phyloP scores from a whole-genome alignment of 257 asterid genomes.

The Craterostigma plantagineum region DNA sequence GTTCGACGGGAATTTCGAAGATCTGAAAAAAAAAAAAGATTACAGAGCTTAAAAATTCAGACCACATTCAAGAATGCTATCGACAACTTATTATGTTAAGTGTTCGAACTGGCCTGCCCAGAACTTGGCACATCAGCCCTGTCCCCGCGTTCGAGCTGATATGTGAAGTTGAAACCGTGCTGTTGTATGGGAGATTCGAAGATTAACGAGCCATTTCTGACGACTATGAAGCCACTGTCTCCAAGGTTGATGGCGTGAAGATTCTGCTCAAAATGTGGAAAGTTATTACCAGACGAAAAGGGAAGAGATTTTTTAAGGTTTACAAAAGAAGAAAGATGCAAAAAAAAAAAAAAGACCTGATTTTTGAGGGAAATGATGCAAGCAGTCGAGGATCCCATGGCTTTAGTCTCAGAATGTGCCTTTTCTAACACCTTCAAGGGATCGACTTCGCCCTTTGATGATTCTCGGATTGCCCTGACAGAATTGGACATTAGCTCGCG shows the following conservation, averaged over 20 bases:
- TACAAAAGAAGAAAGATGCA: not conserved
- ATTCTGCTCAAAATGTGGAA: conserved; percentile 16
- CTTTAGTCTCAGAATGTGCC: conserved; percentile 44
- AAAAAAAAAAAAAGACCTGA: conserved; percentile 26
- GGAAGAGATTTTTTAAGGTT: not conserved
- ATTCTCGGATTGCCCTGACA: conserved; percentile 33
- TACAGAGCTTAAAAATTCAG: not conserved
- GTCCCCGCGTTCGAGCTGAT: conserved; percentile 47
- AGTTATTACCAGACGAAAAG: not conserved
- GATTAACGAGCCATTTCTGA: conserved; percentile 43
- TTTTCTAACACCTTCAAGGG: conserved; percentile 54
- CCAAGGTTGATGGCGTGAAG: conserved; percentile 87
- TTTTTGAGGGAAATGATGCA: conserved; percentile 54
- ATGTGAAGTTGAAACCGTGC: conserved; percentile 72
- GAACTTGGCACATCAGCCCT: conserved; percentile 49
- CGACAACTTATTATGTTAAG: not conserved
- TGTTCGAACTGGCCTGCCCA: conserved; percentile 30
- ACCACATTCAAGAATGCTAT: too few relatives aligned
- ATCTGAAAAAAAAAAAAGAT: conserved; percentile 17
- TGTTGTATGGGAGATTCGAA: conserved; percentile 71
- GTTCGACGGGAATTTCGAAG: conserved; percentile 38
- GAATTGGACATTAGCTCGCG: conserved; percentile 74
- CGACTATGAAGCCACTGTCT: conserved; percentile 68
- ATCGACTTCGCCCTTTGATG: conserved; percentile 25
- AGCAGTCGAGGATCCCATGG: conserved; percentile 85